Percentiles rank a stretch among this genome's conserved stretches.
Evolutionary conservation across 2,329 filamentous ascomycete genomes (phyloP).

Genomic region (Colletotrichum sp.): DNA sequence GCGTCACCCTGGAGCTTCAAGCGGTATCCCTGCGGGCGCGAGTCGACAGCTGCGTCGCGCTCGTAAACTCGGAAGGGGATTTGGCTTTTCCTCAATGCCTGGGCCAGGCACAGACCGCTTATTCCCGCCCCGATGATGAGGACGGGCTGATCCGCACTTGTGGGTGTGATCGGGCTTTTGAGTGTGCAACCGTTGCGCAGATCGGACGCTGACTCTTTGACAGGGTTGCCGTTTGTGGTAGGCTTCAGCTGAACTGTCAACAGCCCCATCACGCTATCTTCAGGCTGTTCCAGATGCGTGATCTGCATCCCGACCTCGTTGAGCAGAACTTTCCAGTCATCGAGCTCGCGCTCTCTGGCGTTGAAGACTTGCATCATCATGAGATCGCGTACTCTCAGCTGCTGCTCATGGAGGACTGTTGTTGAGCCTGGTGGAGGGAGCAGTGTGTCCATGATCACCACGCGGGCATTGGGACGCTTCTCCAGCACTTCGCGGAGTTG

Average conservation of each 20-base stretch:
- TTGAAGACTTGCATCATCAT: conserved; percentile 56
- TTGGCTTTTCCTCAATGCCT: conserved; percentile 31
- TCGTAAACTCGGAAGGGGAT: conserved; percentile 57
- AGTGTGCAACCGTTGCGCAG: not conserved
- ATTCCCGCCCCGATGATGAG: conserved; percentile 42
- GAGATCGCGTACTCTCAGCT: conserved; percentile 38
- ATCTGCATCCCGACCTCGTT: conserved; percentile 25
- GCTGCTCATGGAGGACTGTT: conserved; percentile 18
- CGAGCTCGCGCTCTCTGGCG: conserved; percentile 47
- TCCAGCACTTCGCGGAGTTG: conserved; percentile 45
- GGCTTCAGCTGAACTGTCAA: not conserved
- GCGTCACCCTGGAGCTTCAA: conserved; percentile 48
- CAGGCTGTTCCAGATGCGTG: not conserved
- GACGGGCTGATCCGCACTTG: conserved; percentile 22
- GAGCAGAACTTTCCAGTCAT: conserved; percentile 50
- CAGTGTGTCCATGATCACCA: conserved; percentile 27
- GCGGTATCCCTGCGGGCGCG: conserved; percentile 68
- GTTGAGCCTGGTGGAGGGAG: conserved; percentile 41
- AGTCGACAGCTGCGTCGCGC: conserved; percentile 50
- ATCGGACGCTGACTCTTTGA: not conserved
- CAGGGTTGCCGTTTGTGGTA: not conserved
- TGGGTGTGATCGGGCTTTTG: not conserved
- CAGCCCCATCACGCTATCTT: not conserved
- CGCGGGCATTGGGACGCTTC: not conserved
- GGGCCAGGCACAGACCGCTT: conserved; percentile 40